Percentiles rank a stretch among this genome's conserved stretches.
Conservation (phyloP, 2,329 filamentous ascomycete genomes). For the Rutstroemia sp. region DNA sequence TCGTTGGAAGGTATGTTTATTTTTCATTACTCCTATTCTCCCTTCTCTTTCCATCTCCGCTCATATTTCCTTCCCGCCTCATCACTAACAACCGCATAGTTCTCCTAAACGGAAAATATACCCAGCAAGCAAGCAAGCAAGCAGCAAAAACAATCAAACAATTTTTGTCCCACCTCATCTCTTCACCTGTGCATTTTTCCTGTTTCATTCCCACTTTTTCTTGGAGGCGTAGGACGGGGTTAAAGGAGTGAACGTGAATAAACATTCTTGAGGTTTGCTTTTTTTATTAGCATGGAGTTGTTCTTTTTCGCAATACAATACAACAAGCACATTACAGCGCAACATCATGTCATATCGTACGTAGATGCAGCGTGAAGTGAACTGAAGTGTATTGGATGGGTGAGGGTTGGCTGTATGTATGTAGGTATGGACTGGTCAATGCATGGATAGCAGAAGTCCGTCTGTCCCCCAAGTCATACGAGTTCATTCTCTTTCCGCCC, state of each 20-base stretch:
- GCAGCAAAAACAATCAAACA: neutral
- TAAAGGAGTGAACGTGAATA: conserved; percentile 8
- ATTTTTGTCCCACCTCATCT: neutral
- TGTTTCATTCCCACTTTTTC: conserved; percentile 18
- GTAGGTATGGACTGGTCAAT: no score
- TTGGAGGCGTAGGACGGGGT: conserved; percentile 19
- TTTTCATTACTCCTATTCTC: neutral
- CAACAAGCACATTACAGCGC: no score
- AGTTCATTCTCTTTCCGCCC: no score
- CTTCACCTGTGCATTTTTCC: conserved; percentile 9
- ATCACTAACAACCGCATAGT: conserved; percentile 14
- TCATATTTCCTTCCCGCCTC: no score
- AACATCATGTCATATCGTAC: no score
- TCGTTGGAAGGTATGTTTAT: conserved; percentile 56
- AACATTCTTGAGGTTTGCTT: no score
- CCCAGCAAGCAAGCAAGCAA: neutral
- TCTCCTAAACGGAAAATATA: conserved; percentile 22
- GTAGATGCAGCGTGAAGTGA: no score
- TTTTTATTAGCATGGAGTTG: neutral
- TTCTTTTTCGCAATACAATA: neutral
- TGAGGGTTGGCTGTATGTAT: no score
- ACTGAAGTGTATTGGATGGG: no score
- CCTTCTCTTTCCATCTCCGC: no score
- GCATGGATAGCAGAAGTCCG: no score
- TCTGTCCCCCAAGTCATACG: no score